Conservation (phyloP, 2,329 filamentous ascomycete species). For the Diatrype stigma region DNA sequence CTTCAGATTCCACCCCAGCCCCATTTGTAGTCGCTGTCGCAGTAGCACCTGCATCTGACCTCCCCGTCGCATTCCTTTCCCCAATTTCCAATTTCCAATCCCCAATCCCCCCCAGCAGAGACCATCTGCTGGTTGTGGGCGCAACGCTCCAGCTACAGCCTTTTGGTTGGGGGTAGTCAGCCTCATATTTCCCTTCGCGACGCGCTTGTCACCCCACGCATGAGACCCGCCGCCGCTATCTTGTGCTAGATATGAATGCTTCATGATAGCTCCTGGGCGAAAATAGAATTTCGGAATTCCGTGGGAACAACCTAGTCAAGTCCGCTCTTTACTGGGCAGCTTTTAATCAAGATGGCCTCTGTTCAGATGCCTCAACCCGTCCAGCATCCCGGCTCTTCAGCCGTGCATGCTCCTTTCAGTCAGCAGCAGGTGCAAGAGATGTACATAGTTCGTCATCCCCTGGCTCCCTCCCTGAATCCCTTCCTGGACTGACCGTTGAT, state of each 20-base stretch:
- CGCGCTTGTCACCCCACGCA: slow-evolving; percentile 6
- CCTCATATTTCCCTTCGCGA: neutral
- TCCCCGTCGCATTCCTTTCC: neutral
- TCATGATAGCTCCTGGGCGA: slow-evolving; percentile 6
- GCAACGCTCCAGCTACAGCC: neutral
- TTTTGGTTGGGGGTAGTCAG: neutral
- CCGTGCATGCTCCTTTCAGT: slow-evolving; percentile 64
- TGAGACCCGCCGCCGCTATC: slow-evolving; percentile 10
- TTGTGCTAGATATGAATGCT: slow-evolving; percentile 24
- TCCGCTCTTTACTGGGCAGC: slow-evolving; percentile 9
- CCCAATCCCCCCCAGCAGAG: neutral
- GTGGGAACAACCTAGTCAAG: slow-evolving; percentile 14
- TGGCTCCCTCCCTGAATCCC: neutral
- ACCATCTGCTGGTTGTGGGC: neutral
- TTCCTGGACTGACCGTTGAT: slow-evolving; percentile 1
- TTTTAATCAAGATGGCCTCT: slow-evolving; percentile 63
- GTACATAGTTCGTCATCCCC: slow-evolving; percentile 47
- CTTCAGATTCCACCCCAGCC: too few relatives aligned
- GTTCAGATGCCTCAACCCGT: slow-evolving; percentile 69
- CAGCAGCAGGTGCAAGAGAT: slow-evolving; percentile 76
- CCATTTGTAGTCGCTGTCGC: neutral
- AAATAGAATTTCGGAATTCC: slow-evolving; percentile 14
- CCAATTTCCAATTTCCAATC: neutral
- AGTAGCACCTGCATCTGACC: too few relatives aligned
- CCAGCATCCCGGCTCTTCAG: slow-evolving; percentile 57